Evolutionary conservation across 2,329 filamentous ascomycete genomes (phyloP), one percentile per base, ranked within the genome.

Genomic region (Aspergillus chevalieri): DNA sequence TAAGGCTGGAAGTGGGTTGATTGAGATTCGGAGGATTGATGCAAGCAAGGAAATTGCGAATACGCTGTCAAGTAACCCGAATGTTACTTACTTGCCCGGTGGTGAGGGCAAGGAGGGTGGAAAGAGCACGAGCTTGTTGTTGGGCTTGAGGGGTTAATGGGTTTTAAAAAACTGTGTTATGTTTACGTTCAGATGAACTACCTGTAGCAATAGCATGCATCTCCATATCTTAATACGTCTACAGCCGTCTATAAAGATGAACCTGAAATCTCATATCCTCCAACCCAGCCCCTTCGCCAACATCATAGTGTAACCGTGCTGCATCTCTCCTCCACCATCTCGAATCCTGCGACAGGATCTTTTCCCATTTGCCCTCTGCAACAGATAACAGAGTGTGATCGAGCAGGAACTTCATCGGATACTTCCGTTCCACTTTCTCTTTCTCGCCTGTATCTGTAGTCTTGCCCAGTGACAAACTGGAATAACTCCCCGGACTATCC

Each of bases 251-350:
- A 63, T 95, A 97, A 14, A 96, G 65, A 73, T 96, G 90, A 59
- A 95, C 77, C 69, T 97, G 92, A 69, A 92, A 95, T 43, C 91
- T 83, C 91, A 96, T 95, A 65, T 96, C 89, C 73, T 97, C 92
- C 64, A 97, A 71, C 46, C 83, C 79, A 53, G 95, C 89, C 3
- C 89, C 88, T 68, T 96, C 96, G 24, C 84, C 79, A 60, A 96
- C 89, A 6, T 90, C 86, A 71, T 96, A 97, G 38, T 77, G 75
- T 56, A 96, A 69, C 14, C 68, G 73, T 1, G 61, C 55, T 42
- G 81, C 77, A 10, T 79, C 75, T 33, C 95, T 71, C 41, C 92
- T 81, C 70, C 92, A 96, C 92, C 92, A 97, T 48, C 81, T 73
- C 2, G 87, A 90, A 44, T 95, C 89, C 52, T 90, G 78, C 19